Conservation (phyloP, 78 protist species). For the Polysphondylium violaceum region DNA sequence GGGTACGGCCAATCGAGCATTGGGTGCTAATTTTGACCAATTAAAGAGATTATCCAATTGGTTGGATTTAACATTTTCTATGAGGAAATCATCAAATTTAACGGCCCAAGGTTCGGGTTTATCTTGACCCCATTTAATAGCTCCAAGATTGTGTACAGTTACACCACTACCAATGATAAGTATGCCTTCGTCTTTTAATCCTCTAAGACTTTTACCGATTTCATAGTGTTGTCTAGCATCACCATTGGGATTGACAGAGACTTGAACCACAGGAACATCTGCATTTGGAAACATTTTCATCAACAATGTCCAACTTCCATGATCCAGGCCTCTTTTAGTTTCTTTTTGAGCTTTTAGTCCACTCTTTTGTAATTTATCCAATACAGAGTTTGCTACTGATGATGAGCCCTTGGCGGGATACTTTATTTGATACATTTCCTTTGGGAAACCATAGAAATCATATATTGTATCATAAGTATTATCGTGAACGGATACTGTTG, state of each 20-base stretch:
- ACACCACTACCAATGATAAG: constrained; percentile 65
- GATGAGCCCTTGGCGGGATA: constrained; percentile 28
- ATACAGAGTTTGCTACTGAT: not conserved
- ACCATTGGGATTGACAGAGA: constrained; percentile 10
- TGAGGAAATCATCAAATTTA: not conserved
- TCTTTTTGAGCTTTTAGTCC: not conserved
- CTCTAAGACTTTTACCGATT: constrained; percentile 21
- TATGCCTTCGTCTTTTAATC: constrained; percentile 47
- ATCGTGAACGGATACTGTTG: not conserved
- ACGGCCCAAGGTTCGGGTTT: not conserved
- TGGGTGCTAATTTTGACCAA: not conserved
- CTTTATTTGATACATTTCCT: constrained; percentile 24
- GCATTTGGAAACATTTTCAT: constrained; percentile 72
- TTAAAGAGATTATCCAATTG: not conserved
- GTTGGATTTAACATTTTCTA: not conserved
- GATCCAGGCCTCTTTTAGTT: constrained; percentile 63
- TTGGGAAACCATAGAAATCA: constrained; percentile 79
- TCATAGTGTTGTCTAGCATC: constrained; percentile 20
- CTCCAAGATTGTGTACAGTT: constrained; percentile 55
- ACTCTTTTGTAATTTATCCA: not conserved
- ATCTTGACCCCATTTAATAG: not conserved
- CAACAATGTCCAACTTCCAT: constrained; percentile 65
- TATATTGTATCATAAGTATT: constrained; percentile 9
- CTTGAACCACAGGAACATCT: constrained; percentile 79
- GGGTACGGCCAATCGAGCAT: constrained; percentile 1